A percentile compares a stretch with the other conserved stretches of the same genome.
These are phyloP conservation scores for Tubosaeta sp. DNA, from an alignment of 768 basidiomycete species.

Conservation along the genomic window DNA sequence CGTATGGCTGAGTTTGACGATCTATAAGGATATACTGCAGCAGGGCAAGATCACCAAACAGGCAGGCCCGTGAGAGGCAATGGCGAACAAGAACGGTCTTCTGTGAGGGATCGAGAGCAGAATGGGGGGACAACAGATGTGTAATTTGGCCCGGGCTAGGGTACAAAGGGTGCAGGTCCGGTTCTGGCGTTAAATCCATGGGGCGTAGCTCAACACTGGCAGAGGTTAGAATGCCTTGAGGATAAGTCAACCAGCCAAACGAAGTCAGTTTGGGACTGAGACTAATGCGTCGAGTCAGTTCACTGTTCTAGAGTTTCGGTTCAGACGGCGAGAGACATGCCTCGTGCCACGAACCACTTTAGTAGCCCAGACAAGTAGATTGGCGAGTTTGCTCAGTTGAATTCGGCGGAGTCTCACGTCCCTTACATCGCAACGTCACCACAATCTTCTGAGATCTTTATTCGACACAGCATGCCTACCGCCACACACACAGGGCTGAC, in stretches of 20 bases:
- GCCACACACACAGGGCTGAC: constrained; percentile 51
- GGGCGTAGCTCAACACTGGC: constrained; percentile 22
- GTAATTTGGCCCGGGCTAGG: constrained; percentile 62
- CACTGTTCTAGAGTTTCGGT: constrained; percentile 9
- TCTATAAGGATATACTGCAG: constrained; percentile 71
- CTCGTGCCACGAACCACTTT: constrained; percentile 5
- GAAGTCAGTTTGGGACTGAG: constrained; percentile 2
- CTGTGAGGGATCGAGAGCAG: constrained; percentile 64
- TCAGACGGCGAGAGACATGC: constrained; percentile 14
- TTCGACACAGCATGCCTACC: constrained; percentile 40
- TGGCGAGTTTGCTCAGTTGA: background rate
- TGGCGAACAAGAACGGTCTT: constrained; percentile 69
- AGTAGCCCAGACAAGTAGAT: constrained; percentile 1
- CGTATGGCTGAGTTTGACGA: constrained; percentile 55
- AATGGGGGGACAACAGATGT: constrained; percentile 59
- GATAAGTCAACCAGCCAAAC: constrained; percentile 5
- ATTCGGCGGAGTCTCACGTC: background rate
- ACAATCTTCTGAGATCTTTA: background rate
- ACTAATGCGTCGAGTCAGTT: constrained; percentile 6
- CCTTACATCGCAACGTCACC: background rate
- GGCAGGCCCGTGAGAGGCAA: constrained; percentile 68
- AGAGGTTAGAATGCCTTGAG: constrained; percentile 14
- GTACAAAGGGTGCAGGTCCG: constrained; percentile 76
- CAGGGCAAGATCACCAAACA: constrained; percentile 71
- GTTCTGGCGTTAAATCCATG: constrained; percentile 65